phyloP scores from a whole-genome alignment of 257 asterid genomes.

The Solanum neorickii region DNA sequence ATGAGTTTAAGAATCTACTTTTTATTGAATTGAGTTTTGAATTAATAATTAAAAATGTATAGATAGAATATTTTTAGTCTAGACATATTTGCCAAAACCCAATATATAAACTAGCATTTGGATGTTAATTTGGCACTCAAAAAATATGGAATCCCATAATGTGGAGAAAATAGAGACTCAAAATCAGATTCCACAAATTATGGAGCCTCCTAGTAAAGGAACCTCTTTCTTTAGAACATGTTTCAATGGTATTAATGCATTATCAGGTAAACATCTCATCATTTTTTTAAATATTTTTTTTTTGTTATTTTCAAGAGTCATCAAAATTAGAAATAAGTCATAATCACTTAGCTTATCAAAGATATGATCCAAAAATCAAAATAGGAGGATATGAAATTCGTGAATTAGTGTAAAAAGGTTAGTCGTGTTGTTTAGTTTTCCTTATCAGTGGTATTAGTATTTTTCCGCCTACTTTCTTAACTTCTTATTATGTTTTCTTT shows the following conservation, averaged over 20 bases:
- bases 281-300: no score
- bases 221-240: conserved; percentile 36
- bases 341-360: not conserved
- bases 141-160: not conserved
- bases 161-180: conserved; percentile 9
- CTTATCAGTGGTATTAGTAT: not conserved
- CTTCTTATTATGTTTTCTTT: not conserved
- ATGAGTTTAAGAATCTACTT: no score
- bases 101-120: not conserved
- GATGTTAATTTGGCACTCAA: not conserved
- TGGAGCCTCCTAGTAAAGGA: conserved; percentile 14
- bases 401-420: not conserved
- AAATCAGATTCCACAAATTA: conserved; percentile 1
- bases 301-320: no score
- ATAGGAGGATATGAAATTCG: not conserved
- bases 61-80: not conserved
- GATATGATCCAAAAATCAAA: not conserved
- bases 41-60: no score
- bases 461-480: not conserved
- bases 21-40: no score
- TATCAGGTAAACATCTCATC: conserved; percentile 16
- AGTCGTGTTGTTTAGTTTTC: not conserved
- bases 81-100: not conserved
- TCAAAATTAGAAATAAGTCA: no score
- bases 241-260: conserved; percentile 43